A percentile compares a stretch with the other conserved stretches of the same genome.
These are phyloP conservation scores for Plectranthus barbatus DNA, from an alignment of 257 asterid species.

Conservation along the genomic window DNA sequence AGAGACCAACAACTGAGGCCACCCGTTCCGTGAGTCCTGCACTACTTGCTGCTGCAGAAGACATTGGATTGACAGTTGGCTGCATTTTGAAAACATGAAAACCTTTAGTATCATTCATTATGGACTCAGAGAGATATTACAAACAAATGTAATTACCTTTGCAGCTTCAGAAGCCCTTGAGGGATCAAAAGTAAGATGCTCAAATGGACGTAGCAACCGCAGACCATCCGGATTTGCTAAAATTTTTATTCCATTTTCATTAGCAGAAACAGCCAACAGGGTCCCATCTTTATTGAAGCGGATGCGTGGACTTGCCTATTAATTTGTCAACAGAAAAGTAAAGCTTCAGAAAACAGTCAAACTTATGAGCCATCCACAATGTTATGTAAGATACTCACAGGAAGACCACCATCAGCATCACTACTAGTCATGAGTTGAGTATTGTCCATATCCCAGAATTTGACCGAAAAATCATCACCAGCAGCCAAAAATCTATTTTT, in stretches of 20 bases:
- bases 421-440: constrained; percentile 40
- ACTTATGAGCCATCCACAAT: neutral
- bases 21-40: constrained; percentile 62
- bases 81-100: constrained; percentile 24
- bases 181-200: constrained; percentile 65
- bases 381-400: constrained; percentile 27
- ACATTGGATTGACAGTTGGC: constrained; percentile 53
- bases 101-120: neutral
- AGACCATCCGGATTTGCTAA: constrained; percentile 77
- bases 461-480: constrained; percentile 54
- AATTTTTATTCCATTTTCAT: constrained; percentile 76
- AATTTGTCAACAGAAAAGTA: constrained; percentile 15
- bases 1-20: constrained; percentile 59
- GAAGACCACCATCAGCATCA: constrained; percentile 66
- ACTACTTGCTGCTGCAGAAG: constrained; percentile 49
- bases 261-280: constrained; percentile 75
- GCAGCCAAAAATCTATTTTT: constrained; percentile 53
- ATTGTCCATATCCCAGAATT: constrained; percentile 71
- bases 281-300: constrained; percentile 91
- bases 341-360: neutral
- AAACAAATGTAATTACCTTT: constrained; percentile 40
- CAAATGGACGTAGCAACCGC: constrained; percentile 58
- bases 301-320: constrained; percentile 85
- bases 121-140: neutral
- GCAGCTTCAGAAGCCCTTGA: constrained; percentile 62